Evolutionary conservation across 2,329 filamentous ascomycete species (phyloP).

Genomic region (Lasiodiplodia theobromae): DNA sequence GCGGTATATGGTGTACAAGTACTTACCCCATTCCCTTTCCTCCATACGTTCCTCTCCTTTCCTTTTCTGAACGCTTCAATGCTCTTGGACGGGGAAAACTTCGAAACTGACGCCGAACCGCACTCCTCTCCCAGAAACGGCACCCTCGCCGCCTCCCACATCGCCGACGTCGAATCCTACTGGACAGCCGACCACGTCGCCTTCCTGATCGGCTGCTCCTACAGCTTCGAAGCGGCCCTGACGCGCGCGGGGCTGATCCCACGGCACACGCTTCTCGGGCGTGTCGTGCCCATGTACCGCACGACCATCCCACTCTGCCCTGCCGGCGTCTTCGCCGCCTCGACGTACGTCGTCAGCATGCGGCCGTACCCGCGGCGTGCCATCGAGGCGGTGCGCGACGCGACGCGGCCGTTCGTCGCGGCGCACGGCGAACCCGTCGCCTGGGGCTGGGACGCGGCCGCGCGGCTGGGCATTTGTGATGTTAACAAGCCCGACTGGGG

Average conservation of each 20-base stretch:
- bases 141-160: slow-evolving; percentile 41
- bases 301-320: slow-evolving; percentile 64
- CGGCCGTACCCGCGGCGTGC: slow-evolving; percentile 61
- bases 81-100: background rate
- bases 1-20: slow-evolving; percentile 64
- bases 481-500: slow-evolving; percentile 65
- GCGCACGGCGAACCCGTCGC: slow-evolving; percentile 71
- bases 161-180: slow-evolving; percentile 54
- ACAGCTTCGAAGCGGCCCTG: slow-evolving; percentile 68
- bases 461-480: slow-evolving; percentile 61
- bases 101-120: background rate
- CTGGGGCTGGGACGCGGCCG: slow-evolving; percentile 68
- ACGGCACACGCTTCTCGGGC: slow-evolving; percentile 56
- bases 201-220: slow-evolving; percentile 70
- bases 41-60: too few relatives aligned
- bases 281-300: slow-evolving; percentile 68
- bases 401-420: slow-evolving; percentile 62
- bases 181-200: slow-evolving; percentile 68
- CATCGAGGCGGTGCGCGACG: slow-evolving; percentile 60
- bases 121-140: slow-evolving; percentile 1
- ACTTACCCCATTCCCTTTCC: slow-evolving; percentile 40
- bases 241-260: slow-evolving; percentile 58
- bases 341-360: slow-evolving; percentile 69
- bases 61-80: background rate
- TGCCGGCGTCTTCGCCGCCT: slow-evolving; percentile 63